Evolutionary conservation across 108 stramenopile genomes (phyloP), one percentile per base, ranked within the genome.

Genomic region (Pseudonitzschia delicatissima): DNA sequence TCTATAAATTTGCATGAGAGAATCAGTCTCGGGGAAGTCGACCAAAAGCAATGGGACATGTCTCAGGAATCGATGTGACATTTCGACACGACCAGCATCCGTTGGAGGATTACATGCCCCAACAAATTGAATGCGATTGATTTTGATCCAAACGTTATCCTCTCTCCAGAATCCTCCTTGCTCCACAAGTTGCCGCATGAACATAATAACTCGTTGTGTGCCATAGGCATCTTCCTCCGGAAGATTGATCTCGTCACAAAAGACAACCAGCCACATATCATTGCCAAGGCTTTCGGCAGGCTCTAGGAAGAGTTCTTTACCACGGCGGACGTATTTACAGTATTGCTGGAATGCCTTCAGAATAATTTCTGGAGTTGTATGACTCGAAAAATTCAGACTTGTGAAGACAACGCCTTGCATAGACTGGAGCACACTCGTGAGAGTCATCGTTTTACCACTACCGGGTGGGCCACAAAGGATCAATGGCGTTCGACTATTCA

Each of bases 81-180:
- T 77, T 2, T 68, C 77, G 17, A 94, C 90, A 45, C 99, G 92
- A 4, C 99, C 99, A 31, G 96, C 92, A 79, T 99, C 99, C 6
- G 97, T 97, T 8, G 98, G 98, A 28, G 99, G 99, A 67, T 99
- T 99, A 75, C 99, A 99, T 0, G 99, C 99, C 42, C 93, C 93
- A 37, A 95, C 93, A 59, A 98, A 98, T 60, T 98, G 98, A 57
- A 98, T 95, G 28, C 96, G 88, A 33, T 92, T 85, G 27, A 91
- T 94, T 60, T 87, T 95, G 7, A 98, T 78, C 96, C 96, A 98
- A 9, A 80, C 77, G 70, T 94, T 93, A 80, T 98, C 96, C 23
- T 83, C 74, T 44, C 90, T 78, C 97, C 97, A 99, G 71, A 97
- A 99, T 34, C 99, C 99, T 40, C 97, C 96, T 62, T 96, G 97